These are phyloP conservation scores for Cladophialophora psammophila DNA, from an alignment of 2,329 filamentous ascomycete genomes.

Conservation along the genomic window DNA sequence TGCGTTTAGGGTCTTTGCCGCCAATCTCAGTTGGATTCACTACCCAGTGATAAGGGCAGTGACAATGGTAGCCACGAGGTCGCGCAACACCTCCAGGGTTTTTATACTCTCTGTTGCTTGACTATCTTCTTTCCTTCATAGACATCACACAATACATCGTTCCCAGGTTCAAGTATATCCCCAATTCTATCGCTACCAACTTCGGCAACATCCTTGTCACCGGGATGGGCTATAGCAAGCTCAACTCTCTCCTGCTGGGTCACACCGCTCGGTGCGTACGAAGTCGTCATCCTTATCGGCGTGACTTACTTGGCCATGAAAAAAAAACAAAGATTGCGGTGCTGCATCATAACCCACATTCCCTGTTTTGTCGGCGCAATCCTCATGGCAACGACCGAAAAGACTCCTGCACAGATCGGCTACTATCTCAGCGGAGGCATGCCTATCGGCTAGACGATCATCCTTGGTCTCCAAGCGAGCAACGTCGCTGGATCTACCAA, in stretches of 20 bases:
- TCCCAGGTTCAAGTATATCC: too few species aligned
- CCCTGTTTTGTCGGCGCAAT: constrained; percentile 49
- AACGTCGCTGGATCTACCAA: constrained; percentile 50
- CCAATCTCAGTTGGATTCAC: constrained; percentile 44
- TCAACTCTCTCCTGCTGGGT: constrained; percentile 47
- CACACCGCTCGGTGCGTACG: constrained; percentile 50
- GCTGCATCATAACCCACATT: constrained; percentile 48
- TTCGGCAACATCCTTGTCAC: constrained; percentile 51
- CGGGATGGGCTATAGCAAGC: constrained; percentile 48
- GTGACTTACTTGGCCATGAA: constrained; percentile 50
- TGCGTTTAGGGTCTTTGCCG: constrained; percentile 50
- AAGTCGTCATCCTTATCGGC: constrained; percentile 48
- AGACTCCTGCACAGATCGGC: constrained; percentile 47
- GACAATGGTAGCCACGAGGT: too few species aligned
- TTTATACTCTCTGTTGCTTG: too few species aligned
- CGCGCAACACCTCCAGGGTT: too few species aligned
- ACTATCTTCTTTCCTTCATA: too few species aligned
- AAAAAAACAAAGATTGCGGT: constrained; percentile 46
- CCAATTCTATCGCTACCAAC: constrained; percentile 49
- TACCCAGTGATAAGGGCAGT: too few species aligned
- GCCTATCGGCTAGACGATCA: constrained; percentile 50
- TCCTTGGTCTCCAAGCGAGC: constrained; percentile 49
- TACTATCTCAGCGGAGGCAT: constrained; percentile 51
- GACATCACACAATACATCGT: too few species aligned
- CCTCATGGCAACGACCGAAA: constrained; percentile 50